Percentiles rank a stretch among this genome's conserved stretches.
These are phyloP conservation scores for Fusarium continuum DNA, from an alignment of 2,329 filamentous ascomycete species.

Conservation along the genomic window DNA sequence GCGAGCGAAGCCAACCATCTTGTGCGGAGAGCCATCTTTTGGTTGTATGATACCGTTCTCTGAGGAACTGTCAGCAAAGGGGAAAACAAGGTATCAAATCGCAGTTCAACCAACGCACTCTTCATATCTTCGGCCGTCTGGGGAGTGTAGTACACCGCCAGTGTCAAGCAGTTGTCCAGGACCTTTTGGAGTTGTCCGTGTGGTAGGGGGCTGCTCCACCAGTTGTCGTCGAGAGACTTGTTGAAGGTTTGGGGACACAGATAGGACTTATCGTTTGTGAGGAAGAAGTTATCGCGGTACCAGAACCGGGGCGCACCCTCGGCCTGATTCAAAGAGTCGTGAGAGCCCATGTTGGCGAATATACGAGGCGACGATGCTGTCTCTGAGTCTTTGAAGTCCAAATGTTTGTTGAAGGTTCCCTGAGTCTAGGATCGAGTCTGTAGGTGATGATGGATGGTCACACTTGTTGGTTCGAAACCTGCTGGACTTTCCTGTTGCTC, in stretches of 20 bases:
- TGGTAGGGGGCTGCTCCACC: slow-evolving; percentile 67
- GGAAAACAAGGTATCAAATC: not conserved
- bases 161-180: slow-evolving; percentile 66
- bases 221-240: slow-evolving; percentile 64
- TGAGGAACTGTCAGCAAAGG: slow-evolving; percentile 28
- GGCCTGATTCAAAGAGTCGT: slow-evolving; percentile 40
- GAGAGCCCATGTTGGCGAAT: slow-evolving; percentile 40
- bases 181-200: slow-evolving; percentile 59
- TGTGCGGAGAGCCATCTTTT: slow-evolving; percentile 45
- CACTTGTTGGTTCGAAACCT: not conserved
- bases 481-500: slow-evolving; percentile 1
- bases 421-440: not conserved
- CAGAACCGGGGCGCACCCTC: slow-evolving; percentile 54
- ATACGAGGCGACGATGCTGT: slow-evolving; percentile 8
- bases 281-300: slow-evolving; percentile 64
- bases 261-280: slow-evolving; percentile 68
- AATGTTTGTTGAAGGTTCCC: not conserved
- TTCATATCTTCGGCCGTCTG: slow-evolving; percentile 52
- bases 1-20: slow-evolving; percentile 57
- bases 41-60: slow-evolving; percentile 47
- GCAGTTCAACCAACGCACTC: slow-evolving; percentile 41
- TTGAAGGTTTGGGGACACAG: slow-evolving; percentile 65
- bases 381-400: not conserved
- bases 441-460: not conserved
- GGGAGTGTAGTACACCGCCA: slow-evolving; percentile 63